These are phyloP conservation scores for Dionaea muscipula DNA, from an alignment of 179 eudicot species.

Conservation along the genomic window DNA sequence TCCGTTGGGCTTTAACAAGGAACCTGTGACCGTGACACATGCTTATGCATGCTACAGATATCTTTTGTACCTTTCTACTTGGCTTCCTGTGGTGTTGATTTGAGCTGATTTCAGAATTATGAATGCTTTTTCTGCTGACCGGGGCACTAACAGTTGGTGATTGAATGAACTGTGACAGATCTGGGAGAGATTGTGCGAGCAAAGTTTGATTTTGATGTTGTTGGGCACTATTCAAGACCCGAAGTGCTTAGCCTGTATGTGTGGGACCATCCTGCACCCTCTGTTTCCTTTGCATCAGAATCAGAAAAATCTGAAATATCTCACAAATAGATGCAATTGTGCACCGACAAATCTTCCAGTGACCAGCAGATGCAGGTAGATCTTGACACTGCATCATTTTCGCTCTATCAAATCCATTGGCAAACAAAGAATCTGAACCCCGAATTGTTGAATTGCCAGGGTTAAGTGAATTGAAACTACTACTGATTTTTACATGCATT, in stretches of 20 bases:
- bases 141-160: background rate
- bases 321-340: constrained; percentile 13
- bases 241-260: constrained; percentile 74
- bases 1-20: too few relatives aligned
- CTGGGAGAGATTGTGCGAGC: constrained; percentile 69
- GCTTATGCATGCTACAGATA: too few relatives aligned
- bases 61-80: too few relatives aligned
- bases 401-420: background rate
- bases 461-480: too few relatives aligned
- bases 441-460: too few relatives aligned
- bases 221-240: constrained; percentile 82
- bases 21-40: too few relatives aligned
- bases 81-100: too few relatives aligned
- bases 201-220: constrained; percentile 86
- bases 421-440: too few relatives aligned
- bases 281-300: constrained; percentile 58
- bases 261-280: constrained; percentile 56
- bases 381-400: background rate
- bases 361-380: background rate
- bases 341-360: background rate
- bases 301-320: constrained; percentile 37
- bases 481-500: too few relatives aligned
- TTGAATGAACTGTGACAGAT: constrained; percentile 24
- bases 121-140: background rate
- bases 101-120: too few relatives aligned